Base-by-base conservation (phyloP, 2,329 filamentous ascomycete species). In the Ophioceras dolichostomum region DNA sequence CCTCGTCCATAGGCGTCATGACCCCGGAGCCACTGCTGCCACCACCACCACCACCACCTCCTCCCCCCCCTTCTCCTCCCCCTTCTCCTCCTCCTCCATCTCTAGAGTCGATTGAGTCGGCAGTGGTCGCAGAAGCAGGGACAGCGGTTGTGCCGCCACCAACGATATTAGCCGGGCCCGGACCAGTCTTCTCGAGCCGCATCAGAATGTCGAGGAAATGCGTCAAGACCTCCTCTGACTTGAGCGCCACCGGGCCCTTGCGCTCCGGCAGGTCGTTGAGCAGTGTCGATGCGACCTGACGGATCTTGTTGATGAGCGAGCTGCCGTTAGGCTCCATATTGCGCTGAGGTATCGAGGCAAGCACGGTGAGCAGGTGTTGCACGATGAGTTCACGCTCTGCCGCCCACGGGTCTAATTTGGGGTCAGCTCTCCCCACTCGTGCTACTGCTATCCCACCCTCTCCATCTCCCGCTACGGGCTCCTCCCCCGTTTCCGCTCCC, bases 341-440 rank as follows among this genome's bases (percentile, higher is more conserved):
- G 41, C 84, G 76, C 63, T 89, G 83, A 34, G 81, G 83, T 47
- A 94, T 84, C 39, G 76, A 83, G 19, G 74, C 73, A 5, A 94
- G 63, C 3, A 93, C 78, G 3, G 75, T 67, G 1, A 93, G 69
- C 2, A 94, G 68, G 54, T 88, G 79, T 46, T 83, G 78, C 10
- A 93, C 77, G 22, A 94, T 86, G n/a, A 76, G 67, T 48, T 88
- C 83, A 4, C 84, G 74, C 61, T 94, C 87, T 17, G 75, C 65
- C 2, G 70, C 67, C 73, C 94, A 86, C 51, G 73, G 67, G 4
- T 68, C 65, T n/a, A n/a, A n/a, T n/a, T n/a, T n/a, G n/a, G n/a
- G n/a, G n/a, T n/a, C n/a, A n/a, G n/a, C n/a, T n/a, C n/a, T n/a
- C n/a, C n/a, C n/a, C n/a, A n/a, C n/a, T n/a, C n/a, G n/a, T n/a